Evolutionary conservation across 2,329 filamentous ascomycete genomes (phyloP), one percentile per base, ranked within the genome.

Genomic region (Lachnellula subtilissima): DNA sequence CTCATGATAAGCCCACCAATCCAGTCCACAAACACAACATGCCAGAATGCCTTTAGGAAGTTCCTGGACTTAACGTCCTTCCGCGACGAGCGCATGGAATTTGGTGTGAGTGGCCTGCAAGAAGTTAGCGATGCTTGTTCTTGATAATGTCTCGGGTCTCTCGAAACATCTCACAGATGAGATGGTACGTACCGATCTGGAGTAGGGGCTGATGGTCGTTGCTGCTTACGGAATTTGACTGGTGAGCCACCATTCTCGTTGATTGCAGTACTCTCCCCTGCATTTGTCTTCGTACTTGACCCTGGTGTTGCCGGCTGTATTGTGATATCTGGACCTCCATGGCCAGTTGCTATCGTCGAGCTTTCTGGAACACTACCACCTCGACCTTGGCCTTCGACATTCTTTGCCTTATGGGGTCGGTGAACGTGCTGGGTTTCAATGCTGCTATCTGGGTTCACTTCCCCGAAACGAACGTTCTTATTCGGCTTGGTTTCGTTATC

Each of bases 11-110:
- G 52, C 46, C 67, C 69, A 43, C 71, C 70, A 48, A 72, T 68
- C 70, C 70, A 72, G 35, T 69, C 67, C 23, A 72, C 65, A 48
- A 71, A 69, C 17, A 72, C 59, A 17, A 69, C 56, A 52, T 65
- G 64, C 61, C 65, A 71, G 60, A 72, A 69, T 25, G 61, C 64
- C 50, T 65, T 66, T 45, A 72, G 42, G 45, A 68, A 61, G 50
- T 63, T 67, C 47, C 55, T 58, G 4, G 60, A 60, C 50, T 65
- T 63, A n/a, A 53, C 55, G 36, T 65, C 63, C 42, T 64, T 61
- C 11, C 57, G 53, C 19, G 57, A 48, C 12, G 67, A 66, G 48
- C 62, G 63, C 39, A 68, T 59, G 2, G 68, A 68, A 17, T 40
- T 64, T 11, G 67, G 65, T n/a, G 66, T 69, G 17, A 62, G 50